Evolutionary conservation across 345 rosid genomes (phyloP).

Genomic region (Salix suchowensis): DNA sequence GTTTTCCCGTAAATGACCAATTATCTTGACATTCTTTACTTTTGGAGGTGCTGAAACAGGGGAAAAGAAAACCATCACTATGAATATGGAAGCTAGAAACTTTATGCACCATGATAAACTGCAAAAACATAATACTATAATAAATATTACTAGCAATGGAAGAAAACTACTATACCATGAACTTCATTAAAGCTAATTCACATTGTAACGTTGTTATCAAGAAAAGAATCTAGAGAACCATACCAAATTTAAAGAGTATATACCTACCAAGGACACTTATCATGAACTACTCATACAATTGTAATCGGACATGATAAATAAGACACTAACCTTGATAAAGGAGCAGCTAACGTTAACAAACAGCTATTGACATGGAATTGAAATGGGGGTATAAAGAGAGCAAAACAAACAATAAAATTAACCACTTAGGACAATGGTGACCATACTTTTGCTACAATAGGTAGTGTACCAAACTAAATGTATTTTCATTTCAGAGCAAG

Average conservation of each 20-base stretch:
- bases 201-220: not conserved
- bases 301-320: too few relatives aligned
- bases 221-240: not conserved
- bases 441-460: too few relatives aligned
- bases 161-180: not conserved
- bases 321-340: too few relatives aligned
- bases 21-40: constrained; percentile 75
- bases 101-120: constrained; percentile 5
- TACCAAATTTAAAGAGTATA: not conserved
- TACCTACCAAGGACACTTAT: not conserved
- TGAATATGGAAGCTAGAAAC: not conserved
- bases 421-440: too few relatives aligned
- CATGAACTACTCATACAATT: not conserved
- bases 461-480: too few relatives aligned
- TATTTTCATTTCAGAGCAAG: too few relatives aligned
- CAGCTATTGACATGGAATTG: too few relatives aligned
- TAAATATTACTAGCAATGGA: not conserved
- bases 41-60: constrained; percentile 81
- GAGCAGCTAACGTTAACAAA: too few relatives aligned
- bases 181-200: not conserved
- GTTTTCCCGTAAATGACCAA: constrained; percentile 83
- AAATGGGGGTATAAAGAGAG: too few relatives aligned
- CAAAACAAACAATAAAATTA: too few relatives aligned
- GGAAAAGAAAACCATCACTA: constrained; percentile 13
- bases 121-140: not conserved